Conservation (phyloP, 345 rosid species). For the Eucalyptus cloeziana region DNA sequence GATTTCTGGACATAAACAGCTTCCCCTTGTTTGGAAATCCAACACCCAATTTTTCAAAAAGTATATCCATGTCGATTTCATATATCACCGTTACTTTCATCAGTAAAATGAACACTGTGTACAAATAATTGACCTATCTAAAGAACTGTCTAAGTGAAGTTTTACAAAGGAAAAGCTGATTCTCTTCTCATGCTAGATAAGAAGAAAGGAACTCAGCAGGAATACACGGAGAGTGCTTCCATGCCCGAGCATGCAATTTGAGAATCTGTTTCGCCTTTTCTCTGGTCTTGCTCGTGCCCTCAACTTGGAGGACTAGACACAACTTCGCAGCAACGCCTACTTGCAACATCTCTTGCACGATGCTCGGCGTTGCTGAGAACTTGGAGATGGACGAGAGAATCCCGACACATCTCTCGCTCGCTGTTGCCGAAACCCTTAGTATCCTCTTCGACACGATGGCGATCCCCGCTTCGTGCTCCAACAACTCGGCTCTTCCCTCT, state of each 20-base stretch:
- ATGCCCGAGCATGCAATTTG: too few species aligned
- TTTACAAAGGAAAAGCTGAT: too few species aligned
- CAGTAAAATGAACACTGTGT: neutral
- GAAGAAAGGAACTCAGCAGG: too few species aligned
- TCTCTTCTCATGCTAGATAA: too few species aligned
- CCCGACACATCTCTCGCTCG: conserved; percentile 56
- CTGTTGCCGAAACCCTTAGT: conserved; percentile 49
- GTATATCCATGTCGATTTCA: neutral
- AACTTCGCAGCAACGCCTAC: conserved; percentile 60
- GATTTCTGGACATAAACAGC: neutral
- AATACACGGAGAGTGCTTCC: too few species aligned
- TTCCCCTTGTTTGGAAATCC: neutral
- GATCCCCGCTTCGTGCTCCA: conserved; percentile 50
- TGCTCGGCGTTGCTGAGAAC: conserved; percentile 33
- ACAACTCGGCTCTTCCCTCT: conserved; percentile 64
- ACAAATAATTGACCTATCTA: neutral
- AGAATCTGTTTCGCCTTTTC: too few species aligned
- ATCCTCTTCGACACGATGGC: conserved; percentile 72
- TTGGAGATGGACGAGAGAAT: conserved; percentile 42
- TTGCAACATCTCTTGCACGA: conserved; percentile 60
- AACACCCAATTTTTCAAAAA: neutral
- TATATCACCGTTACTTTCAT: neutral
- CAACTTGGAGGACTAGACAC: neutral
- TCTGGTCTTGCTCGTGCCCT: too few species aligned
- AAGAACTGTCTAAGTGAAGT: neutral